Percentiles rank a stretch among this genome's conserved stretches.
phyloP scores from a whole-genome alignment of 1,139 yeast genomes.

The Geotrichum candidum region DNA sequence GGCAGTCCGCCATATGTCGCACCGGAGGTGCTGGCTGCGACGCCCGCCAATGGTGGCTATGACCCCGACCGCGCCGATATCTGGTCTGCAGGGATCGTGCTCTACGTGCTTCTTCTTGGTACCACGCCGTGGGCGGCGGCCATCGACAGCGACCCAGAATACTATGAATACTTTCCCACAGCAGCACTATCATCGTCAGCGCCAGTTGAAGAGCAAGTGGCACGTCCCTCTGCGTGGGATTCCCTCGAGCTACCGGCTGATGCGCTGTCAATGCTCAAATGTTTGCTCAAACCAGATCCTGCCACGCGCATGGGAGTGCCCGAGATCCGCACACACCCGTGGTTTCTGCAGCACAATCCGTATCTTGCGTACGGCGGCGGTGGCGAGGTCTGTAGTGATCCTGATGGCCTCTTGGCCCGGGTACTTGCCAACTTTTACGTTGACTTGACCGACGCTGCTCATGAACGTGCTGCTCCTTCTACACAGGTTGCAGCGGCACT shows the following conservation, averaged over 20 bases:
- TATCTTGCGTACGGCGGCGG: conserved; percentile 41
- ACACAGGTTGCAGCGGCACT: not conserved
- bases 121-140: conserved; percentile 62
- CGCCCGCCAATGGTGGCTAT: conserved; percentile 29
- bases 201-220: not conserved
- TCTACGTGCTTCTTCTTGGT: conserved; percentile 44
- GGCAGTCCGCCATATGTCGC: conserved; percentile 69
- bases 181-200: not conserved
- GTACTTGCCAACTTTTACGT: conserved; percentile 40
- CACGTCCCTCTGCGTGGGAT: conserved; percentile 42
- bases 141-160: conserved; percentile 44
- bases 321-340: conserved; percentile 44
- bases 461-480: conserved; percentile 16
- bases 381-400: conserved; percentile 42
- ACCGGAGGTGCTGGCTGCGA: conserved; percentile 48
- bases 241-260: conserved; percentile 38
- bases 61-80: conserved; percentile 51
- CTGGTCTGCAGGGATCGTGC: conserved; percentile 61
- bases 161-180: conserved; percentile 26
- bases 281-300: conserved; percentile 46
- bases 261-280: conserved; percentile 46
- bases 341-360: conserved; percentile 43
- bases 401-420: conserved; percentile 45
- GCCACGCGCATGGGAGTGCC: conserved; percentile 39
- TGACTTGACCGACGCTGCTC: conserved; percentile 21